Base-by-base conservation (phyloP, 371 early-diverging fungal species). In the Syncephalastrum contaminatum region DNA sequence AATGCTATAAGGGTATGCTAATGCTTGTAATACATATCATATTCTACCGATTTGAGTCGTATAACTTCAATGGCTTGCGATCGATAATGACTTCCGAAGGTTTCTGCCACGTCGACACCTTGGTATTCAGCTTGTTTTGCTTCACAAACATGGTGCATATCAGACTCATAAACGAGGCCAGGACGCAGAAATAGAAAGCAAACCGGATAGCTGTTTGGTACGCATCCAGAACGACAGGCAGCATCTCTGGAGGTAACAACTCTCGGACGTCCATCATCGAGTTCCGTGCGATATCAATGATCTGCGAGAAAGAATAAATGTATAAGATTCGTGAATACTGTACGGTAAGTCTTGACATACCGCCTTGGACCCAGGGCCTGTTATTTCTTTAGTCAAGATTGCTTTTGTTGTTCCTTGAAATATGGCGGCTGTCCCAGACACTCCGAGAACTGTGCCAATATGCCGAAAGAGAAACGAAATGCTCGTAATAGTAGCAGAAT, bases 401-500 rank as follows among this genome's bases (percentile, higher is more conserved):
- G 40, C 47, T 25, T 69, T 73, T 8, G 73, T 63, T 16, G 63
- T 51, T 20, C 62, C 69, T 56, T 80, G 76, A 59, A 76, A 69
- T 20, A 67, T 66, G 41, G 74, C 72, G 2, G 72, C 67, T 20
- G 66, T 71, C 15, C 56, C 54, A 10, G 76, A 67, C 20, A 75
- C 65, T 49, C 75, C 75, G 51, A 78, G 64, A 7, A 73, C 75
- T 54, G 68, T 58, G 24, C 79, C 79, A 16, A 70, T 65, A 4
- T 73, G 61, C 8, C 75, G 66, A 63, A 75, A 78, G n/a, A 78
- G 55, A 49, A 75, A 78, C 4, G 75, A 71, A 58, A 78, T 62
- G 18, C 70, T 67, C 2, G 75, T 73, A 39, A 69, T 64, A 2
- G 76, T 77, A 13, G 82, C 82, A 67, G 77, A 72, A 45, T 81